phyloP scores from a whole-genome alignment of 192 early-diverging fungal species.

The Dissophora globulifera region DNA sequence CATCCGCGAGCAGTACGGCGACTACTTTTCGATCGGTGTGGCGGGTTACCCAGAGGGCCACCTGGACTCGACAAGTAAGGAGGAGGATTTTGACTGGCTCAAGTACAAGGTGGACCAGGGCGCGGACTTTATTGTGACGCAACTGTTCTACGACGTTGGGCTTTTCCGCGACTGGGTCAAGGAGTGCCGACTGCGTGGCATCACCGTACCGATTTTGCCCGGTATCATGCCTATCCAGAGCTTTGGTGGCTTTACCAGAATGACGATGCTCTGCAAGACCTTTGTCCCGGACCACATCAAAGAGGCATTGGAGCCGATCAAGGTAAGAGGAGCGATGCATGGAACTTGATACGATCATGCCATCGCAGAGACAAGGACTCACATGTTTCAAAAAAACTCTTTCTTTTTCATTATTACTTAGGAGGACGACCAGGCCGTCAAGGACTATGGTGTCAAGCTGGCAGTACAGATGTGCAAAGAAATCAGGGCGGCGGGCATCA shows the following conservation, averaged over 20 bases:
- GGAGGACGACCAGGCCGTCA: slow-evolving; percentile 95
- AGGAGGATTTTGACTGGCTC: slow-evolving; percentile 81
- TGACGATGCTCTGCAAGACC: slow-evolving; percentile 87
- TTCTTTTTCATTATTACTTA: too few species aligned
- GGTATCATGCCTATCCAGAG: slow-evolving; percentile 96
- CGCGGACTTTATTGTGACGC: slow-evolving; percentile 95
- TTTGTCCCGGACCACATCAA: slow-evolving; percentile 80
- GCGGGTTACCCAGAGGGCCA: slow-evolving; percentile 98
- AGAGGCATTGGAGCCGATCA: slow-evolving; percentile 87
- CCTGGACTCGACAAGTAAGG: slow-evolving; percentile 77
- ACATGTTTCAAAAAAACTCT: too few species aligned
- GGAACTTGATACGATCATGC: background rate
- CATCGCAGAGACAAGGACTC: background rate
- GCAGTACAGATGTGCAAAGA: slow-evolving; percentile 80
- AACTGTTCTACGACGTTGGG: slow-evolving; percentile 91
- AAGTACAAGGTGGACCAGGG: slow-evolving; percentile 92
- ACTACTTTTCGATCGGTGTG: slow-evolving; percentile 97
- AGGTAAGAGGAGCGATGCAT: too few species aligned
- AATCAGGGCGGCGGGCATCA: slow-evolving; percentile 59
- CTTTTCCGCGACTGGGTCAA: slow-evolving; percentile 84
- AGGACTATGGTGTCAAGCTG: slow-evolving; percentile 90
- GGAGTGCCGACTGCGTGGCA: slow-evolving; percentile 78
- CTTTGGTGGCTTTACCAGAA: slow-evolving; percentile 89
- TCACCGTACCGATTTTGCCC: slow-evolving; percentile 83
- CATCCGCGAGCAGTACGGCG: slow-evolving; percentile 85